A percentile compares a stretch with the other conserved stretches of the same genome.
Conservation (phyloP, 2,329 filamentous ascomycete genomes). For the Mariannaea sp. region DNA sequence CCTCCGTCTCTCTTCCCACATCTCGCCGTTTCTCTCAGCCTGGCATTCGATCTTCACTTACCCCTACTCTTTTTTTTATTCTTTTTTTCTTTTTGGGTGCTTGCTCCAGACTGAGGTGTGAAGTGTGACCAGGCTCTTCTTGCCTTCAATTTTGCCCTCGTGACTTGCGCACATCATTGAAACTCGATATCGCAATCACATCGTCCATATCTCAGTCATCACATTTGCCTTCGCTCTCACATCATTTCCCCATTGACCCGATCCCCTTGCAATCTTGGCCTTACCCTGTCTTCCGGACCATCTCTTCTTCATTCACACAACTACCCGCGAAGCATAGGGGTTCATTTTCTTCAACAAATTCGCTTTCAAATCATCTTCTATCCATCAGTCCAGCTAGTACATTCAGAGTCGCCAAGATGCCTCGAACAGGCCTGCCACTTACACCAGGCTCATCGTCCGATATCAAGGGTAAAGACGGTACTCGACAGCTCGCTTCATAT, state of each 20-base stretch:
- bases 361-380: too few species aligned
- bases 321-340: too few species aligned
- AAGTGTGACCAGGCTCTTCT: conserved; percentile 9
- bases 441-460: conserved; percentile 83
- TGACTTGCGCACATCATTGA: not conserved
- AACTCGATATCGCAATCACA: not conserved
- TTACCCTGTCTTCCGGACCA: not conserved
- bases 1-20: conserved; percentile 2
- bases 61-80: not conserved
- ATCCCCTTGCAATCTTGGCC: not conserved
- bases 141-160: conserved; percentile 6
- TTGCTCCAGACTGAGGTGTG: not conserved
- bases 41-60: not conserved
- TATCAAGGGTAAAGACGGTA: conserved; percentile 72
- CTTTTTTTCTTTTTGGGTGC: not conserved
- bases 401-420: conserved; percentile 36
- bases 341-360: too few species aligned
- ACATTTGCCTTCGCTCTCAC: not conserved
- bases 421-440: conserved; percentile 56
- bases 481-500: conserved; percentile 61
- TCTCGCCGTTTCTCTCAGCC: not conserved
- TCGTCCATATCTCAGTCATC: too few species aligned
- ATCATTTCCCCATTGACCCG: not conserved
- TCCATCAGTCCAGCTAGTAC: conserved; percentile 3
- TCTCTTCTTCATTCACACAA: not conserved